Base-by-base conservation (phyloP, 1,139 yeast species). In the Sugiyamaella grinbergsii region DNA sequence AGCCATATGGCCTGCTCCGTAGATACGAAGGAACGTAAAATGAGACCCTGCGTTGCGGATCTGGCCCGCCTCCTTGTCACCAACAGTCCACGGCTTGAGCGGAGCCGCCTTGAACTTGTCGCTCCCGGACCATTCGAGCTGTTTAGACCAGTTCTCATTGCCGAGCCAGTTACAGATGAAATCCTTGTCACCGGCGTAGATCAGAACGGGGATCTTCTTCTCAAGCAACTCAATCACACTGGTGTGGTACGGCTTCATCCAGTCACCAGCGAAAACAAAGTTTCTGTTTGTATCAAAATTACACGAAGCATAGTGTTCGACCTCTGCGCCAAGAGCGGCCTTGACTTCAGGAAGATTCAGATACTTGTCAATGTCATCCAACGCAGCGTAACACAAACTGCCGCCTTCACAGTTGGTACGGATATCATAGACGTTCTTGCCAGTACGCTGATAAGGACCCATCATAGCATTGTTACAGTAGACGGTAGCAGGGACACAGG, bases 161-260 rank as follows among this genome's bases (percentile, higher is more conserved):
- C 95, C 95, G 61, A 88, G 76, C 95, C 95, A 88, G 72, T 88
- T 88, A 72, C 96, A 88, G 61, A 88, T 87, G 69, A 80, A 88
- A 69, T 87, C 95, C 71, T 86, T 85, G 69, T 87, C 95, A 64
- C 95, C 95, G 15, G 93, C 95, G 62, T 87, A 87, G 55, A 86
- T 77, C 63, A 87, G 77, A n/a, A 86, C 88, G 13, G 95, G 95
- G 46, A 87, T 67, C 4, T 76, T 80, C 54, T 73, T 65, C 48
- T 84, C 83, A 51, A 85, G 71, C 49, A 84, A 69, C 54, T 79
- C 79, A 1, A 81, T 73, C 19, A 85, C 80, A 53, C 73, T 77
- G 38, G 76, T 78, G 57, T 82, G 86, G 77, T 80, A 83, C 3
- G 91, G 90, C 64, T 75, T 79, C 57, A 76, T 69, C 60, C 76